These are phyloP conservation scores for Liriodendron chinense DNA, from an alignment of 164 flowering plant species.

Conservation along the genomic window DNA sequence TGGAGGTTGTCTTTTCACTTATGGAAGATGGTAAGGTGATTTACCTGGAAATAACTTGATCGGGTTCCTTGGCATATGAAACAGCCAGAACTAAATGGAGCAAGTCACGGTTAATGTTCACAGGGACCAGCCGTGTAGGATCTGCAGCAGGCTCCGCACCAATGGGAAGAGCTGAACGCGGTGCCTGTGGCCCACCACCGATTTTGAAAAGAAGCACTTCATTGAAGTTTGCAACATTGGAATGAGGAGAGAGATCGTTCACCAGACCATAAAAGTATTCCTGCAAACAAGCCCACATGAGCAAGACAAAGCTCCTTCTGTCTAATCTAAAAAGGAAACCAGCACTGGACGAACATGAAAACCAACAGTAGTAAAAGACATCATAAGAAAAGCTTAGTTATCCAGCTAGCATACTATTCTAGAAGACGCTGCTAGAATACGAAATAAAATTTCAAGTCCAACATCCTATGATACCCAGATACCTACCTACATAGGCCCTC, in stretches of 20 bases:
- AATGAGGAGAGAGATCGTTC: constrained; percentile 86
- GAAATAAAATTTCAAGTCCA: no score
- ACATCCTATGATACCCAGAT: no score
- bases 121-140: constrained; percentile 68
- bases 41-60: constrained; percentile 84
- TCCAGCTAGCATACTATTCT: no score
- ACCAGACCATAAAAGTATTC: constrained; percentile 89
- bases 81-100: constrained; percentile 84
- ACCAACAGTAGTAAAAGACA: no score
- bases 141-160: constrained; percentile 96
- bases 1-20: background rate
- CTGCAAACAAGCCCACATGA: constrained; percentile 37
- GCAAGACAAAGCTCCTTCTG: background rate
- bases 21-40: background rate
- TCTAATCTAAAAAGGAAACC: background rate
- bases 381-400: no score
- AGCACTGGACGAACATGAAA: no score
- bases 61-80: constrained; percentile 91
- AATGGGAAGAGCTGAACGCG: constrained; percentile 93
- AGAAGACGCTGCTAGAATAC: no score
- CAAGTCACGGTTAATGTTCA: constrained; percentile 66
- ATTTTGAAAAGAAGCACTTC: constrained; percentile 67
- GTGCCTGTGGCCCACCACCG: constrained; percentile 98
- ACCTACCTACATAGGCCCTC: no score
- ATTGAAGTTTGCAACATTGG: constrained; percentile 71